These are phyloP conservation scores for Sarocladium kiliense DNA, from an alignment of 2,329 filamentous ascomycete species.

Conservation along the genomic window DNA sequence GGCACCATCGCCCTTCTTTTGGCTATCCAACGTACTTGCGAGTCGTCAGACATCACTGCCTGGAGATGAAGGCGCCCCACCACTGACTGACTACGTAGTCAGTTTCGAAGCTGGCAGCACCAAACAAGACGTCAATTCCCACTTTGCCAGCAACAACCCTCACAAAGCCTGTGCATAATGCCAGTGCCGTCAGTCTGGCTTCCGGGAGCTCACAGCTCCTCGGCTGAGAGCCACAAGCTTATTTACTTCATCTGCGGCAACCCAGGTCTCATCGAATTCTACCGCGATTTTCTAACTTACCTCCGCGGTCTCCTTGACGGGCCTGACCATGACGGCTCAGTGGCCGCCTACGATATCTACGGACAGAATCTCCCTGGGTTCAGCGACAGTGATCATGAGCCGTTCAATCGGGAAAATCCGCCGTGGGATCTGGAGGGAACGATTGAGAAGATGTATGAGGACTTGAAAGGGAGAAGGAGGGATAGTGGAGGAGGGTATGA, in stretches of 20 bases:
- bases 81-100: no score
- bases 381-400: conserved; percentile 41
- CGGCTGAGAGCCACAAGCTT: conserved; percentile 33
- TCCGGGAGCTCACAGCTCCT: neutral
- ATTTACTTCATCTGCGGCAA: conserved; percentile 74
- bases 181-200: neutral
- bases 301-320: conserved; percentile 49
- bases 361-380: conserved; percentile 57
- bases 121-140: no score
- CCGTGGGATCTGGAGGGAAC: conserved; percentile 51
- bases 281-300: conserved; percentile 58
- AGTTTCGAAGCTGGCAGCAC: no score
- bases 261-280: conserved; percentile 71
- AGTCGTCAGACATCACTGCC: no score
- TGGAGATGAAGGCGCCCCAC: no score
- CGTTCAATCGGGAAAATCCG: conserved; percentile 21
- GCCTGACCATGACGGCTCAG: conserved; percentile 21
- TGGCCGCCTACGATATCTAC: conserved; percentile 46
- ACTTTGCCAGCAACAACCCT: neutral
- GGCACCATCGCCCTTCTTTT: no score
- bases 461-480: conserved; percentile 26
- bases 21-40: no score
- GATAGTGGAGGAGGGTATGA: conserved; percentile 36
- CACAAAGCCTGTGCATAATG: neutral
- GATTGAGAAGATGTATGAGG: conserved; percentile 38